phyloP scores from a whole-genome alignment of 441 rosid genomes.

The Eruca vesicaria region DNA sequence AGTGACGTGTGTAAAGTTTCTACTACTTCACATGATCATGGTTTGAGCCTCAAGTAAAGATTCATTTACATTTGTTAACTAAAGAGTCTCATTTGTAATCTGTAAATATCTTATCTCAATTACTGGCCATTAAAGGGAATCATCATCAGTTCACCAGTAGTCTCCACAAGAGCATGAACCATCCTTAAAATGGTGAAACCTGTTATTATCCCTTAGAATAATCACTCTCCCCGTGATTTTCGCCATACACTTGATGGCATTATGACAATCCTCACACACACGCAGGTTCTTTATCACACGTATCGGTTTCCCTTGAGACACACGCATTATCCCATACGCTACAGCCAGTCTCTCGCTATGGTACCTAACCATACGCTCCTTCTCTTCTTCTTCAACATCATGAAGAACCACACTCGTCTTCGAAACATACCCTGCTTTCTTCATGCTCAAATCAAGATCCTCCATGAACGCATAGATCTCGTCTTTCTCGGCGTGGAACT shows the following conservation, averaged over 20 bases:
- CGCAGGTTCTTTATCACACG: conserved; percentile 58
- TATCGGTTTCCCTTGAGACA: conserved; percentile 48
- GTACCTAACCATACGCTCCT: conserved; percentile 50
- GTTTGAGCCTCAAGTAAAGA: too few species aligned
- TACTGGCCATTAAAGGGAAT: not conserved
- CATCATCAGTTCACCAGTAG: conserved; percentile 43
- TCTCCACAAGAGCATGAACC: conserved; percentile 62
- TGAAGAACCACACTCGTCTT: conserved; percentile 49
- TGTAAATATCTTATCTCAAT: not conserved
- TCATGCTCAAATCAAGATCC: conserved; percentile 46
- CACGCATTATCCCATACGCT: conserved; percentile 44
- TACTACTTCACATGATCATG: too few species aligned
- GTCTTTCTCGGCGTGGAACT: conserved; percentile 47
- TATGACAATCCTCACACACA: conserved; percentile 56
- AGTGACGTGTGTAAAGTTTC: too few species aligned
- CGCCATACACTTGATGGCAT: conserved; percentile 48
- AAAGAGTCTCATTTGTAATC: too few species aligned
- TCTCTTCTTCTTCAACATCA: conserved; percentile 49
- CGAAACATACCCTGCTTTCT: conserved; percentile 43
- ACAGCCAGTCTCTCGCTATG: conserved; percentile 59
- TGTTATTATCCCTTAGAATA: conserved; percentile 49
- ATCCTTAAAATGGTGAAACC: conserved; percentile 54
- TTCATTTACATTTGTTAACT: too few species aligned
- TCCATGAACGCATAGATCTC: conserved; percentile 47
- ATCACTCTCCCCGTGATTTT: conserved; percentile 48